Base-by-base conservation (phyloP, 768 basidiomycete species). In the Russula griseocarnosa region DNA sequence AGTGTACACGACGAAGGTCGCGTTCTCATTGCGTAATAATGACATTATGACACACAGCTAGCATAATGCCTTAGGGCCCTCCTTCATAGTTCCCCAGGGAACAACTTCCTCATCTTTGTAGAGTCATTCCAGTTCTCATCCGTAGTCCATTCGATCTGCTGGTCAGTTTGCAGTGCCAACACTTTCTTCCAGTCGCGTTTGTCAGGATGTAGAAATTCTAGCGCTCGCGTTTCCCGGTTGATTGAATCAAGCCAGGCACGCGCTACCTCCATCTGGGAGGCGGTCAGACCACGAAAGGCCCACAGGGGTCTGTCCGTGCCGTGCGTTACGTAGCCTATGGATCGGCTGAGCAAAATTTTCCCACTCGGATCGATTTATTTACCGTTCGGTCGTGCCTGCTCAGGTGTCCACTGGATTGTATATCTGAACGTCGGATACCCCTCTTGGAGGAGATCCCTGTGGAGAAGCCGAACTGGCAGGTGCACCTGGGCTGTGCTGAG, bases 391-490 rank as follows among this genome's bases (percentile, higher is more conserved):
- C 84, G 79, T 52, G 77, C 68, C 57, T 85, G 81, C 70, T 85
- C 83, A 0, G 88, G 86, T 0, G 84, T 82, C 86, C 86, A 90
- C 36, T 81, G 76, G 58, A 92, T 86, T 67, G 80, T 76, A 70
- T 91, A 92, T 61, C 89, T 78, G 61, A 87, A 71, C 0, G 88
- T 79, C 0, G 88, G 88, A 70, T 86, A 90, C 1, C 78, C 80
- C 1, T 76, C 79, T 6, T 74, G 72, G 16, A 78, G 72, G 69
- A 90, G 73, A 69, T 91, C 89, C 65, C 83, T 76, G 36, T 80
- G 79, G 32, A 92, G 77, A 44, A 91, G 62, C 44, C 87, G 75
- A 44, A 84, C 80, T 0, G 88, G 88, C 1, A 90, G 71, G 71
- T 91, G 79, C 6, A 91, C 88, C 71, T 88, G 86, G 18, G 78